Conservation (phyloP, 2,329 filamentous ascomycete genomes). For the Daldinia sp. region DNA sequence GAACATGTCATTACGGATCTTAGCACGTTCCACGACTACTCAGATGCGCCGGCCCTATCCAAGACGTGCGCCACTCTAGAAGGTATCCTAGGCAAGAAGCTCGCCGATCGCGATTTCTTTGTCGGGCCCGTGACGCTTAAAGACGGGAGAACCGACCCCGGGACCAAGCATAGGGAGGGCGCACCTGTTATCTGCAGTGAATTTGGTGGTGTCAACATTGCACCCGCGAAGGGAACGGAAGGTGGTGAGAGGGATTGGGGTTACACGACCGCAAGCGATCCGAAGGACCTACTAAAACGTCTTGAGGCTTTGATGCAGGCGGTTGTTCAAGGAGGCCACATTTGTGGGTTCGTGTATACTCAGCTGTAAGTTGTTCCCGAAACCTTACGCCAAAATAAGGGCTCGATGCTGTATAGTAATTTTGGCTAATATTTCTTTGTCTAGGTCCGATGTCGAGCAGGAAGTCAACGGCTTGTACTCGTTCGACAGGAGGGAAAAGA, state of each 20-base stretch:
- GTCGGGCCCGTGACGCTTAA: conserved; percentile 52
- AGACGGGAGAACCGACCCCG: conserved; percentile 49
- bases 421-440: background rate
- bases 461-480: conserved; percentile 74
- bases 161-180: conserved; percentile 59
- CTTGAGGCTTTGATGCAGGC: conserved; percentile 67
- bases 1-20: conserved; percentile 72
- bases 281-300: conserved; percentile 65
- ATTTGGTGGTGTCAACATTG: conserved; percentile 74
- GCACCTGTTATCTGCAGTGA: conserved; percentile 72
- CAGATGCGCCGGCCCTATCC: conserved; percentile 63
- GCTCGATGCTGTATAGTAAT: no score
- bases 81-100: conserved; percentile 61
- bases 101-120: conserved; percentile 62
- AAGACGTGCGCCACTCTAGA: conserved; percentile 62
- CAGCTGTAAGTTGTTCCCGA: conserved; percentile 60
- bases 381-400: no score
- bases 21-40: conserved; percentile 74
- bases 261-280: conserved; percentile 70
- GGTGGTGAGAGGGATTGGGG: conserved; percentile 67
- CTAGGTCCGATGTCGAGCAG: conserved; percentile 68
- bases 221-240: conserved; percentile 52
- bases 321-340: conserved; percentile 63
- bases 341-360: conserved; percentile 72
- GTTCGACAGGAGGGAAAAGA: conserved; percentile 67